Conservation (phyloP, 2,329 filamentous ascomycete species). For the Fusarium equiseti region DNA sequence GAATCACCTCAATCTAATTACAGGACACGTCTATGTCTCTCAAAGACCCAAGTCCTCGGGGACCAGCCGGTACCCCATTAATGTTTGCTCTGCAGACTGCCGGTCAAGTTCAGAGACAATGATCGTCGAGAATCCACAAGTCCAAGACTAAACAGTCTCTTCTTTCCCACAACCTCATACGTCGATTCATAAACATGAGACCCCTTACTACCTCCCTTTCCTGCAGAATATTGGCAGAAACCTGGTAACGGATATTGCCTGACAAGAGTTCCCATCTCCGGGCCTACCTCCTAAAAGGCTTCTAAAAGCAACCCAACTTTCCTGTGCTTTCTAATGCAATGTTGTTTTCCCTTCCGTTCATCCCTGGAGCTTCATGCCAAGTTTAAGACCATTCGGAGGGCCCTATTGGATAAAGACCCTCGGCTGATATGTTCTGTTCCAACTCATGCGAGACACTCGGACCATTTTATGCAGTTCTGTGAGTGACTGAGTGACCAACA, state of each 20-base stretch:
- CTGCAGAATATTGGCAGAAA: not conserved
- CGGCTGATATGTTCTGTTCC: constrained; percentile 14
- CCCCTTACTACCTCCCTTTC: not conserved
- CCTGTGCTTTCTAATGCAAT: not conserved
- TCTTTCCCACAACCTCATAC: not conserved
- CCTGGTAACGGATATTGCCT: constrained; percentile 7
- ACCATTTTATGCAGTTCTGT: constrained; percentile 19
- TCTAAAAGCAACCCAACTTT: not conserved
- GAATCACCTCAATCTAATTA: not conserved
- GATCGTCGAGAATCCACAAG: not conserved
- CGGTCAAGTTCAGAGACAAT: not conserved
- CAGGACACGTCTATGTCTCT: not conserved
- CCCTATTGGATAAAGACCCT: constrained; percentile 6
- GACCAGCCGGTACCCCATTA: not conserved
- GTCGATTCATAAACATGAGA: not conserved
- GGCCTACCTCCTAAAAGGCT: not conserved
- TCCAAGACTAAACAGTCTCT: not conserved
- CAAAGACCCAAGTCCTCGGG: not conserved
- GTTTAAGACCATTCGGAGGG: not conserved
- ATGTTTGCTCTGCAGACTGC: not conserved
- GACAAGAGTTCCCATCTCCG: not conserved
- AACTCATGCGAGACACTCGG: constrained; percentile 13
- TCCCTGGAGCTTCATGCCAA: constrained; percentile 2
- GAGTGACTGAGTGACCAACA: constrained; percentile 4
- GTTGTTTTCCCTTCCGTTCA: not conserved